Evolutionary conservation across 805 yeast genomes (phyloP), one percentile per base, ranked within the genome.

Genomic region (Metschnikowia gelsemii): DNA sequence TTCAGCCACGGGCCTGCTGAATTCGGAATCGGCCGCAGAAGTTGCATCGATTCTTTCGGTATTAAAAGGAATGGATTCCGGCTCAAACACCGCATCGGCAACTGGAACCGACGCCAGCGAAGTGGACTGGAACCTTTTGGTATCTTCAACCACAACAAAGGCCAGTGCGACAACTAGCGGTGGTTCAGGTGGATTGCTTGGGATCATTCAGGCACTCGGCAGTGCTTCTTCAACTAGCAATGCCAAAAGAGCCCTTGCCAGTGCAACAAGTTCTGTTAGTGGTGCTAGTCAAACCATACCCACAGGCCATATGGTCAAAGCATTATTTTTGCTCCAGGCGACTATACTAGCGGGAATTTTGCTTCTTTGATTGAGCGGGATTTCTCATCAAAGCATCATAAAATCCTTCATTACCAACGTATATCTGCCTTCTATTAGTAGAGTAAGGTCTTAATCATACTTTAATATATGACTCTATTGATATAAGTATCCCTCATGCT

Each of bases 21-120:
- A 31, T 13, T 11, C 37, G 9, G 34, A 32, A 22, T 42, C 47
- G 14, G 35, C 41, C 2, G 47, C 42, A 8, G 48, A 51, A 19
- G 52, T 51, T 2, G 38, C 48, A 3, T 49, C 53, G 7, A 42
- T 51, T 21, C 47, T 51, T 11, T 32, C 50, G 16, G 35, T 40
- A 14, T 35, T 50, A n/a, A 32, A 46, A 21, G 45, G 42, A 6
- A 34, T 35, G 35, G 30, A n/a, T 20, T 23, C 35, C 12, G 4
- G 12, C 13, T 17, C 39, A 2, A 26, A 22, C 11, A n/a, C 11
- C 8, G 29, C 38, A 16, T 14, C 34, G 6, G 33, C 25, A 8
- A 28, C 28, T 8, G 32, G 35, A 8, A 34, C 45, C 9, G 29
- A 25, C 8, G 31, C 35, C 9, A 27, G 34, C 2, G 22, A 35